Evolutionary conservation across 768 basidiomycete genomes (phyloP).

Genomic region (Serendipita indica): DNA sequence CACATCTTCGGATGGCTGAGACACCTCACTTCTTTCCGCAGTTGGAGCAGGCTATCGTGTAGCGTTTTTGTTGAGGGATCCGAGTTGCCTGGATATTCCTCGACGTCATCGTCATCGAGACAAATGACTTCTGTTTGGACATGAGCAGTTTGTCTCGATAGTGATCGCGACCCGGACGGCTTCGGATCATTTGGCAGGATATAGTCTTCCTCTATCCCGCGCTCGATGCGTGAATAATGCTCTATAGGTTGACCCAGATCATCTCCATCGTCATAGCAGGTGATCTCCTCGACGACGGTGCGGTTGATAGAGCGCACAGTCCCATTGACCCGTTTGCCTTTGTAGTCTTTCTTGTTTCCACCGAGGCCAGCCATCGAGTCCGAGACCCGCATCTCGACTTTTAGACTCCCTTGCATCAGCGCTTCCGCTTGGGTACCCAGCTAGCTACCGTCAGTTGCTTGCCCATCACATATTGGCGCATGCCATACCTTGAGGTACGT

Average conservation of each 20-base stretch:
- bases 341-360: background rate
- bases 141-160: background rate
- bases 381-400: conserved; percentile 13
- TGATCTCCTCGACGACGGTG: conserved; percentile 10
- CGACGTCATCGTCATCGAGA: background rate
- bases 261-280: conserved; percentile 11
- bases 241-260: background rate
- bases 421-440: conserved; percentile 12
- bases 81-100: background rate
- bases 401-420: conserved; percentile 11
- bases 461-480: background rate
- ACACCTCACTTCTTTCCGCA: background rate
- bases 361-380: conserved; percentile 8
- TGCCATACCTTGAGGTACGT: conserved; percentile 38
- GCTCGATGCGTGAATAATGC: background rate
- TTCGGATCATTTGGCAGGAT: background rate
- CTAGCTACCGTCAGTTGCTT: conserved; percentile 10
- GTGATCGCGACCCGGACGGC: background rate
- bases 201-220: no score
- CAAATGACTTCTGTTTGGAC: background rate
- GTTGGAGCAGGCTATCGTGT: background rate
- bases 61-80: background rate
- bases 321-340: conserved; percentile 5
- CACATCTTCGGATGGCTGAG: background rate
- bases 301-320: conserved; percentile 12